Conservation (phyloP, 495 filamentous ascomycete genomes). For the Penicillium subrubescens region DNA sequence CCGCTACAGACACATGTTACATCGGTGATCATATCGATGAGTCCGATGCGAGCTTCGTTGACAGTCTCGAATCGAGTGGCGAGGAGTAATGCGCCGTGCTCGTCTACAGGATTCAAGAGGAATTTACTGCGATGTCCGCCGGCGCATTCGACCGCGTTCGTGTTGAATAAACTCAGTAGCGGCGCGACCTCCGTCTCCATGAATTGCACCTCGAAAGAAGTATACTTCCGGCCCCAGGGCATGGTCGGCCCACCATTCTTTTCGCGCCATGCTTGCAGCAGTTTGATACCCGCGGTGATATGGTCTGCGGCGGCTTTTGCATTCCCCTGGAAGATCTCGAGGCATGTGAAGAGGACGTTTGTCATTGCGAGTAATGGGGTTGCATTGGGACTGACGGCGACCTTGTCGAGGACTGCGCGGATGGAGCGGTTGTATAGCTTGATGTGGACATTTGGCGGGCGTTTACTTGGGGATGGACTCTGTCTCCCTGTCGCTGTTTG, state of each 20-base stretch:
- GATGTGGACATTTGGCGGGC: conserved; percentile 1
- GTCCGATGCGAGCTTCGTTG: conserved; percentile 15
- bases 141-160: conserved; percentile 15
- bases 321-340: conserved; percentile 27
- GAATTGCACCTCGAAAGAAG: conserved; percentile 17
- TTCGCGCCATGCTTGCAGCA: conserved; percentile 20
- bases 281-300: conserved; percentile 21
- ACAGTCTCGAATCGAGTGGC: conserved; percentile 16
- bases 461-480: too few species aligned
- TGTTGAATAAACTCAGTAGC: conserved; percentile 18
- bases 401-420: conserved; percentile 18
- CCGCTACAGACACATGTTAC: conserved; percentile 5
- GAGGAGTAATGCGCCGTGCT: conserved; percentile 7
- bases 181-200: conserved; percentile 27
- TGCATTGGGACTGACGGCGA: conserved; percentile 1
- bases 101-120: conserved; percentile 13
- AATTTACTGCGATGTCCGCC: conserved; percentile 6
- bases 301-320: conserved; percentile 13
- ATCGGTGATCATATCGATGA: conserved; percentile 22
- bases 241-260: not conserved
- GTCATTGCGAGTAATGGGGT: conserved; percentile 14
- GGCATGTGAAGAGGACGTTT: conserved; percentile 23
- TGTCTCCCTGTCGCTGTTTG: not conserved
- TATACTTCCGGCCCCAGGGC: conserved; percentile 15
- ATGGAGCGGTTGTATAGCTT: conserved; percentile 21